These are phyloP conservation scores for Aurantiochytrium sp. DNA, from an alignment of 108 stramenopile genomes.

Conservation along the genomic window DNA sequence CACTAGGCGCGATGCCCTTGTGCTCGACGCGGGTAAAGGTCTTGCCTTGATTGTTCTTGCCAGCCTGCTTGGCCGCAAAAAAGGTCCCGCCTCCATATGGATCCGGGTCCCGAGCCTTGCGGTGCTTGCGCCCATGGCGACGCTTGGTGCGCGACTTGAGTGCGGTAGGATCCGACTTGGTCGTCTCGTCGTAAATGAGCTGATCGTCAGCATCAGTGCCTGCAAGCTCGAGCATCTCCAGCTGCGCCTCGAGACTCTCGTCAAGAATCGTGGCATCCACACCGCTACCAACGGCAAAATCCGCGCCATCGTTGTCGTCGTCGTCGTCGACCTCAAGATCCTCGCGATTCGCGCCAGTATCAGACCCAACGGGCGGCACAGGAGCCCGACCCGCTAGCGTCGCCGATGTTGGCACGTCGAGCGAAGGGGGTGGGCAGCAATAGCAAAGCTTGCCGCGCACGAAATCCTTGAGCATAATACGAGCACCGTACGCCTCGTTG, in stretches of 20 bases:
- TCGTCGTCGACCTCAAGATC: constrained; percentile 27
- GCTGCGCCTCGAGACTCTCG: constrained; percentile 38
- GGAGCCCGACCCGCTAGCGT: constrained; percentile 49
- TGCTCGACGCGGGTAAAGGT: background rate
- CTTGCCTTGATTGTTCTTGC: background rate
- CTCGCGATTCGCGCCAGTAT: constrained; percentile 37
- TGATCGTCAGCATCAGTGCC: constrained; percentile 10
- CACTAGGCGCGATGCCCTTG: background rate
- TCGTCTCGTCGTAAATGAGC: constrained; percentile 22
- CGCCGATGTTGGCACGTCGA: background rate
- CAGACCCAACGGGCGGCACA: constrained; percentile 48
- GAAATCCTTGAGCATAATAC: constrained; percentile 88
- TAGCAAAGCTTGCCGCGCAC: constrained; percentile 81
- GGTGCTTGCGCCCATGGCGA: constrained; percentile 75
- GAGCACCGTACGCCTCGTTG: constrained; percentile 80
- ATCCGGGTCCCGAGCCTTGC: constrained; percentile 72
- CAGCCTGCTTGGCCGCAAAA: background rate
- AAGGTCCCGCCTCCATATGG: constrained; percentile 58
- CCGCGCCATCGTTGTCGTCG: constrained; percentile 27
- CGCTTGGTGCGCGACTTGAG: constrained; percentile 54
- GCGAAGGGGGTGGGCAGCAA: constrained; percentile 78
- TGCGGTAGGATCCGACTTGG: background rate
- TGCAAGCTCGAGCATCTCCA: constrained; percentile 43
- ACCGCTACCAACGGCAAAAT: too few relatives aligned
- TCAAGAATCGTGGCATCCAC: background rate